Percentiles rank a stretch among this genome's conserved stretches.
These are phyloP conservation scores for Taphrina communis DNA, from an alignment of 1,139 yeast species.

Conservation along the genomic window DNA sequence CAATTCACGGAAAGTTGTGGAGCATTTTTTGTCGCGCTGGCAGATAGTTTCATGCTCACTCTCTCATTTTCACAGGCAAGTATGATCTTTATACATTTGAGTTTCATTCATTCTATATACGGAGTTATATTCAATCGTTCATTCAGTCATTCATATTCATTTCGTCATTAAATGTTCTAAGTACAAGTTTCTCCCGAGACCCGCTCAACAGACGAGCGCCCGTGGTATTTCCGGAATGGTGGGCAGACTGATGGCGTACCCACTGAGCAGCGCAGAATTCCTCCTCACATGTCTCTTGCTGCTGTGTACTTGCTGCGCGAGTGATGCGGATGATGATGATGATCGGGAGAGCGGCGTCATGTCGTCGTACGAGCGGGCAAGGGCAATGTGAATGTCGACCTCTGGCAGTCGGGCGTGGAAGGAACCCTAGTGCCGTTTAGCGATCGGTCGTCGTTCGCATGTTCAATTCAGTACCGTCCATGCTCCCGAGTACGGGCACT, in stretches of 20 bases:
- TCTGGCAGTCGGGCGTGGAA: conserved; percentile 2
- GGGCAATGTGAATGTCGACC: conserved; percentile 4
- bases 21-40: too few species aligned
- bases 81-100: too few species aligned
- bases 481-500: conserved; percentile 6
- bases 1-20: too few species aligned
- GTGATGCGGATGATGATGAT: background rate
- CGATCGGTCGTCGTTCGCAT: background rate
- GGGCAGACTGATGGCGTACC: conserved; percentile 2
- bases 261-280: background rate
- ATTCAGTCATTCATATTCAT: too few species aligned
- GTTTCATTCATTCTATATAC: too few species aligned
- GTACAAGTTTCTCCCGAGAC: too few species aligned
- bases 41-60: too few species aligned
- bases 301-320: background rate
- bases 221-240: conserved; percentile 6
- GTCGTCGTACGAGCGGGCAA: conserved; percentile 3
- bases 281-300: conserved; percentile 2
- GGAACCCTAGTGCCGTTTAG: conserved; percentile 18
- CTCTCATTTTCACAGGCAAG: too few species aligned
- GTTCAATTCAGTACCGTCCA: conserved; percentile 26
- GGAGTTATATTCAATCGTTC: too few species aligned
- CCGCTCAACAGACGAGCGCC: conserved; percentile 1
- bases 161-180: too few species aligned
- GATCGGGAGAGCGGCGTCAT: background rate